Evolutionary conservation across 495 filamentous ascomycete species (phyloP).

Genomic region (Pyronema domesticum): DNA sequence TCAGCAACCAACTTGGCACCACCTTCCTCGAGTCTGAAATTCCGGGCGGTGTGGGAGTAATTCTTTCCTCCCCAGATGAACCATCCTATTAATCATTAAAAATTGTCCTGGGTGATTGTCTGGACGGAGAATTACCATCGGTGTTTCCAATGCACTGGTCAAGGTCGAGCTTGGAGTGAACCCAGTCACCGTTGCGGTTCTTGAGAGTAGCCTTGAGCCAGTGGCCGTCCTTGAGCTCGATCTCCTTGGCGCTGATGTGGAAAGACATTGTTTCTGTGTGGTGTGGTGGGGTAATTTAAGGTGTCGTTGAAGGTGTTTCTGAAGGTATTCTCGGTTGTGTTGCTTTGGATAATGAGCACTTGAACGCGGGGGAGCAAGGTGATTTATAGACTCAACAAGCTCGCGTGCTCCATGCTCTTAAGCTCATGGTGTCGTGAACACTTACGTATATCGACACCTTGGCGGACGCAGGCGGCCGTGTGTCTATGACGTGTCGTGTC

Average conservation of each 20-base stretch:
- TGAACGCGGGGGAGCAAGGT: too few relatives aligned
- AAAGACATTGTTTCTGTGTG: not conserved
- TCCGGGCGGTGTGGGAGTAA: not conserved
- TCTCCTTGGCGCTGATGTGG: not conserved
- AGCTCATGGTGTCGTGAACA: too few relatives aligned
- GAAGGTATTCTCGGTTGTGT: too few relatives aligned
- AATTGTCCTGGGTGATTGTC: not conserved
- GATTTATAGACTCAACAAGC: too few relatives aligned
- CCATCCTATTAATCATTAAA: not conserved
- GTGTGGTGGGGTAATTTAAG: too few relatives aligned
- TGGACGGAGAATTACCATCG: not conserved
- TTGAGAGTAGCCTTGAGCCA: not conserved
- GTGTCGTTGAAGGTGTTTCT: too few relatives aligned
- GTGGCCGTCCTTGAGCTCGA: conserved; percentile 1
- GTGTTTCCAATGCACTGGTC: not conserved
- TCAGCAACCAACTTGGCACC: not conserved
- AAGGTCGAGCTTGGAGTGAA: not conserved
- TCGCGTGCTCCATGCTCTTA: too few relatives aligned
- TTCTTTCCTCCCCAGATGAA: not conserved
- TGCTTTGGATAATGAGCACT: too few relatives aligned
- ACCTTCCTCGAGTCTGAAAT: not conserved
- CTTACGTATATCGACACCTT: too few relatives aligned
- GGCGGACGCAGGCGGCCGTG: too few relatives aligned
- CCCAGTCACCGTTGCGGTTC: not conserved
- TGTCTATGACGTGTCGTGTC: too few relatives aligned